These are phyloP conservation scores for Zalerion maritima DNA, from an alignment of 495 filamentous ascomycete species.

Conservation along the genomic window DNA sequence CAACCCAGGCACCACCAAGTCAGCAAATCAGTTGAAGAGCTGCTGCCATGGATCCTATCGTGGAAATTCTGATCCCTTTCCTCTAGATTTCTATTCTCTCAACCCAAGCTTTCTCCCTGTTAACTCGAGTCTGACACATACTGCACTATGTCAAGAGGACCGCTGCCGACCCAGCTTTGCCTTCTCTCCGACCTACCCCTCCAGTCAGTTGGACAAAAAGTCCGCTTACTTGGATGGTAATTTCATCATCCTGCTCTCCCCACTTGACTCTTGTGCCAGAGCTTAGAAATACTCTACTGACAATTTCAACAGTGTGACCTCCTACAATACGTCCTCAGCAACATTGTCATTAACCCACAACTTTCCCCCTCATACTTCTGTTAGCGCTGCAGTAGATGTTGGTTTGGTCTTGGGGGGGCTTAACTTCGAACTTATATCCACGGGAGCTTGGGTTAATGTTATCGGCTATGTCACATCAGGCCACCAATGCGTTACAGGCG, in stretches of 20 bases:
- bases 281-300: constrained; percentile 9
- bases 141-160: constrained; percentile 36
- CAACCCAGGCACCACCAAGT: too few species aligned
- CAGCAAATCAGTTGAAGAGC: too few species aligned
- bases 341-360: constrained; percentile 52
- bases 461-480: constrained; percentile 61
- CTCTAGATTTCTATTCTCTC: constrained; percentile 22
- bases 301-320: constrained; percentile 42
- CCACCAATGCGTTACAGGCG: too few species aligned
- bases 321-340: constrained; percentile 47
- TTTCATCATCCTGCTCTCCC: constrained; percentile 9
- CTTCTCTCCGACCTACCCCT: constrained; percentile 49
- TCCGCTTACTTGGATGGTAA: constrained; percentile 88
- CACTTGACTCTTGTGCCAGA: not conserved
- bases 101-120: constrained; percentile 16
- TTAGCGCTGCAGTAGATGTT: constrained; percentile 49
- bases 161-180: constrained; percentile 49
- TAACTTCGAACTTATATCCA: constrained; percentile 45
- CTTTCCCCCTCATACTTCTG: constrained; percentile 30
- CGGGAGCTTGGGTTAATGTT: constrained; percentile 85
- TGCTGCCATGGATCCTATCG: too few species aligned
- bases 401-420: constrained; percentile 51
- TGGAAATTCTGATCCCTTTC: too few species aligned
- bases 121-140: constrained; percentile 21
- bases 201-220: constrained; percentile 48